phyloP scores from a whole-genome alignment of 2,329 filamentous ascomycete genomes.

The Fusarium dlaminii region DNA sequence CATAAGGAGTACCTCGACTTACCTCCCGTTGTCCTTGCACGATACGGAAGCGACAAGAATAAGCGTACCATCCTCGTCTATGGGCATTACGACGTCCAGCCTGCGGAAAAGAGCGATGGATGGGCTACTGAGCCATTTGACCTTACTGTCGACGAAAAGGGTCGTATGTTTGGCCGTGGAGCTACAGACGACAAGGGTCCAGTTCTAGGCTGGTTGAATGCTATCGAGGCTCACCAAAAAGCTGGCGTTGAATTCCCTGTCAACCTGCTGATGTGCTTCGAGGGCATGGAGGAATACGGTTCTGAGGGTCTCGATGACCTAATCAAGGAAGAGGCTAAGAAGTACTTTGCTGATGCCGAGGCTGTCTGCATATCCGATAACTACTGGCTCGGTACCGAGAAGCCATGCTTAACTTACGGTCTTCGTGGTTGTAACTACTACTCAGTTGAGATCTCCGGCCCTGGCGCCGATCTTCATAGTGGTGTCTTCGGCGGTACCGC shows the following conservation, averaged over 20 bases:
- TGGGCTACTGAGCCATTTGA: slow-evolving; percentile 97
- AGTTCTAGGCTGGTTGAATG: slow-evolving; percentile 96
- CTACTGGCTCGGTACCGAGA: slow-evolving; percentile 99
- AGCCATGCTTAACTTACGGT: slow-evolving; percentile 97
- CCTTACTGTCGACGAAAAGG: slow-evolving; percentile 86
- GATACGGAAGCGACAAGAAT: slow-evolving; percentile 90
- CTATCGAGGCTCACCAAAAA: slow-evolving; percentile 97
- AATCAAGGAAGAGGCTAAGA: slow-evolving; percentile 89
- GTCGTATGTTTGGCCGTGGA: slow-evolving; percentile 94
- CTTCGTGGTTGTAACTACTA: slow-evolving; percentile 99
- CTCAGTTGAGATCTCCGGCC: slow-evolving; percentile 87
- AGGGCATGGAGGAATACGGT: slow-evolving; percentile 99
- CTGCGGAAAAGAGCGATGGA: slow-evolving; percentile 89
- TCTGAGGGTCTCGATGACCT: slow-evolving; percentile 96
- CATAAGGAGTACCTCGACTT: slow-evolving; percentile 90
- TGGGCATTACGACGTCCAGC: slow-evolving; percentile 98
- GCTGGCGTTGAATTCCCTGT: slow-evolving; percentile 94
- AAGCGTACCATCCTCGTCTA: slow-evolving; percentile 98
- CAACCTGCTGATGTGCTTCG: slow-evolving; percentile 98
- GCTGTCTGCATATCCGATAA: slow-evolving; percentile 99
- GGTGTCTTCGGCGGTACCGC: slow-evolving; percentile 97
- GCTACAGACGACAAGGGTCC: slow-evolving; percentile 98
- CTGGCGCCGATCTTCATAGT: slow-evolving; percentile 92
- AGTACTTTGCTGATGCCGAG: slow-evolving; percentile 94
- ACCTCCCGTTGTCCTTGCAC: slow-evolving; percentile 89